phyloP scores from a whole-genome alignment of 495 filamentous ascomycete genomes.

The Penicillium turbatum region DNA sequence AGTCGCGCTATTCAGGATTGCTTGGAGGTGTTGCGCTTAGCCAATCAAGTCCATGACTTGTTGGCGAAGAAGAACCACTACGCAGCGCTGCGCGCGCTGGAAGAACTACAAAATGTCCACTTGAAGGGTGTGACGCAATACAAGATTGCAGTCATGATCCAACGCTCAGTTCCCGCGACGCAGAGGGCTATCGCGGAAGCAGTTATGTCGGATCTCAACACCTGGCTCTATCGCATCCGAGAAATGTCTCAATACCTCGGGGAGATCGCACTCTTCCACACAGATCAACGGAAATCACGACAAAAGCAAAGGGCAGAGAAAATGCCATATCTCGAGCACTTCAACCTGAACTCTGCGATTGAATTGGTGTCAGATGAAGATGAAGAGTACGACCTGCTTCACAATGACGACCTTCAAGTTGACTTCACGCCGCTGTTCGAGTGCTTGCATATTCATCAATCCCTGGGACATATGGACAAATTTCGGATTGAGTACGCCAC shows the following conservation, averaged over 20 bases:
- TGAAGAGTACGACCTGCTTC: slow-evolving; percentile 89
- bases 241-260: slow-evolving; percentile 94
- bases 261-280: slow-evolving; percentile 96
- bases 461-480: slow-evolving; percentile 84
- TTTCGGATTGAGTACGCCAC: slow-evolving; percentile 88
- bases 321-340: slow-evolving; percentile 65
- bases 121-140: slow-evolving; percentile 89
- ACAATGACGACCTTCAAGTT: slow-evolving; percentile 90
- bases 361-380: slow-evolving; percentile 92
- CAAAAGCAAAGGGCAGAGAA: slow-evolving; percentile 75
- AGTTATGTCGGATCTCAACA: slow-evolving; percentile 96
- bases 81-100: slow-evolving; percentile 84
- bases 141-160: slow-evolving; percentile 93
- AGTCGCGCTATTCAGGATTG: slow-evolving; percentile 84
- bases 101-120: slow-evolving; percentile 95
- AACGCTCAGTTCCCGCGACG: slow-evolving; percentile 87
- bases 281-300: slow-evolving; percentile 76
- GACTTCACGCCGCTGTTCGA: slow-evolving; percentile 95
- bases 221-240: slow-evolving; percentile 93
- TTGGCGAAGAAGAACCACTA: slow-evolving; percentile 91
- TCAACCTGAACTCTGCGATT: slow-evolving; percentile 93
- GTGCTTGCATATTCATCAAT: slow-evolving; percentile 93
- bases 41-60: slow-evolving; percentile 92
- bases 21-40: slow-evolving; percentile 82
- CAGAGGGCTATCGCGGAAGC: slow-evolving; percentile 91